Evolutionary conservation across 768 basidiomycete species (phyloP), one percentile per base, ranked within the genome.

Genomic region (Podaxis pistillaris): DNA sequence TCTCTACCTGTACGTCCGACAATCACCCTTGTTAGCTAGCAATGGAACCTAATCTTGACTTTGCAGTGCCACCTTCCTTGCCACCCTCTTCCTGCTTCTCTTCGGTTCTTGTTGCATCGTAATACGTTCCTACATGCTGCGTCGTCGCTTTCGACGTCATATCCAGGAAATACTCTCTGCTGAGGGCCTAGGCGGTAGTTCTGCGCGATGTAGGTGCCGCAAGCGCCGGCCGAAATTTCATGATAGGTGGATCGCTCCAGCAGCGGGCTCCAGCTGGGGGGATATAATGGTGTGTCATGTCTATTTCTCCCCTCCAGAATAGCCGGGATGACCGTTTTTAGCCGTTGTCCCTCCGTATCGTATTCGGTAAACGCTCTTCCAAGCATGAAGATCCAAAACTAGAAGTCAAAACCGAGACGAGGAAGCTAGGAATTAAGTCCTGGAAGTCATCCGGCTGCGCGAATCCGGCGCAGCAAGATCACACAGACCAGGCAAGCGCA

Each of bases 71-170:
- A 90, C 88, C 3, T 91, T 90, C 68, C 82, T 90, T 40, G 87
- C 88, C 24, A 90, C 89, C 3, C 81, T 91, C 26, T 79, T 89
- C 65, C 77, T 90, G 49, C 83, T 91, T 64, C 78, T 91, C 17
- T 75, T 84, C 47, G 81, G 90, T 56, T 89, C 88, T 8, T 83
- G 78, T 46, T 81, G 82, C 5, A 86, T 91, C 66, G 80, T 90
- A 58, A 74, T 86, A 52, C 83, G 90, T 49, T 87, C 89, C 0
- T 84, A 84, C 66, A 67, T 88, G 62, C 68, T 87, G 17, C 84
- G 89, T 19, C 76, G 86, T 15, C 82, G 86, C 22, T 84, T 83
- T 71, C 83, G 77, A 63, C 79, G 77, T 8, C 80, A 78, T 19
- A 67, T 88, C 54, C 80, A 84, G 52, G 81, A 81, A 15, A 85